Evolutionary conservation across 768 basidiomycete species (phyloP).

Genomic region (Trametopsis cervina): DNA sequence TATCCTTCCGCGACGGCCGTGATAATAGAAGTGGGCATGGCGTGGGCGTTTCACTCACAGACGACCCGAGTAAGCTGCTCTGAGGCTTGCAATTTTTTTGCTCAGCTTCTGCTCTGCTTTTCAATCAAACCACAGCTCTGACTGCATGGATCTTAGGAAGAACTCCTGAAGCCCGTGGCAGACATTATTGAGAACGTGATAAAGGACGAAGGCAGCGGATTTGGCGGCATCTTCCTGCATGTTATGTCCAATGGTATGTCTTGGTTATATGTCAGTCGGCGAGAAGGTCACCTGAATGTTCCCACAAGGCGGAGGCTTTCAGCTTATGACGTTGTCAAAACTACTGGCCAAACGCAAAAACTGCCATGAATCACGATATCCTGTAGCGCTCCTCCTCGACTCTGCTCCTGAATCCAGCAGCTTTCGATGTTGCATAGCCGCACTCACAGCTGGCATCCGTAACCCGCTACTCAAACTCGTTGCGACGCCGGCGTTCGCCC

Average conservation of each 20-base stretch:
- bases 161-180: constrained; percentile 13
- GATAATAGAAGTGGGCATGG: constrained; percentile 5
- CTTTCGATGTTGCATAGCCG: constrained; percentile 11
- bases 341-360: constrained; percentile 5
- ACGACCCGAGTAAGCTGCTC: constrained; percentile 3
- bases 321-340: constrained; percentile 16
- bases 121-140: not conserved
- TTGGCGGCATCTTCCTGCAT: constrained; percentile 13
- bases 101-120: not conserved
- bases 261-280: no score
- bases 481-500: constrained; percentile 12
- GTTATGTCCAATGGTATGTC: constrained; percentile 16
- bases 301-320: constrained; percentile 15
- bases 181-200: constrained; percentile 8
- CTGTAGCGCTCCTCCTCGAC: constrained; percentile 15
- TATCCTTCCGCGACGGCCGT: constrained; percentile 9
- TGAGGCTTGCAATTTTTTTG: not conserved
- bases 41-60: constrained; percentile 10
- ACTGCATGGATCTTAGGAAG: constrained; percentile 7
- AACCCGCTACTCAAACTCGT: constrained; percentile 7
- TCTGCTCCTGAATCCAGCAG: constrained; percentile 15
- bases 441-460: constrained; percentile 8
- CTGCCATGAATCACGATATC: not conserved
- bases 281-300: not conserved
- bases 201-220: constrained; percentile 1